Evolutionary conservation across 2,329 filamentous ascomycete species (phyloP).

Genomic region (Calonectria crousiana): DNA sequence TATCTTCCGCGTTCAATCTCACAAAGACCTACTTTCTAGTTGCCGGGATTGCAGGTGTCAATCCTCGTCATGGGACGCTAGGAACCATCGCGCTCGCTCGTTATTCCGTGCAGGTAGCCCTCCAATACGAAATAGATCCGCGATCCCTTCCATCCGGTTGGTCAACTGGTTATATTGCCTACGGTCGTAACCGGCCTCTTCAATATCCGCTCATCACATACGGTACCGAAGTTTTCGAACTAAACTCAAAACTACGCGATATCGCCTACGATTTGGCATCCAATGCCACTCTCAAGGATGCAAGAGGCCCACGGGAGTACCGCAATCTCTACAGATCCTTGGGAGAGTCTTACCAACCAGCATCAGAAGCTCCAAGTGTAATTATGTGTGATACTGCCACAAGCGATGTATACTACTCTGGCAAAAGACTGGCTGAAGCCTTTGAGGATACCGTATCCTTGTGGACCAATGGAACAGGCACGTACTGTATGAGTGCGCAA

Average conservation of each 20-base stretch:
- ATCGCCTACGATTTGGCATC: conserved; percentile 64
- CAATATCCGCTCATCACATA: conserved; percentile 71
- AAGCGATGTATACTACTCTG: conserved; percentile 79
- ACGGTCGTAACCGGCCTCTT: conserved; percentile 66
- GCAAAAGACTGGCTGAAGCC: conserved; percentile 68
- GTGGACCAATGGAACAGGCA: conserved; percentile 75
- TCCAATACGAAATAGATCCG: conserved; percentile 81
- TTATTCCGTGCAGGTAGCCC: conserved; percentile 79
- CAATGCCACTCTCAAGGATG: conserved; percentile 66
- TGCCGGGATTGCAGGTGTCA: conserved; percentile 80
- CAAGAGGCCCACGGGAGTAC: conserved; percentile 61
- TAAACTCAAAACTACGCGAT: conserved; percentile 70
- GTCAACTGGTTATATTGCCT: conserved; percentile 76
- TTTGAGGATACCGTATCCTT: conserved; percentile 74
- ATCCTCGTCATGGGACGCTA: conserved; percentile 74
- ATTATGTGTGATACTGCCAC: conserved; percentile 76
- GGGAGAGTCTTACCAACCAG: conserved; percentile 55
- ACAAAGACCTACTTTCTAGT: conserved; percentile 77
- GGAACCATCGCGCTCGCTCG: conserved; percentile 75
- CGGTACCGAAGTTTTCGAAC: conserved; percentile 78
- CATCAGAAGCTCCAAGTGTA: conserved; percentile 63
- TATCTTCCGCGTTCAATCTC: conserved; percentile 73
- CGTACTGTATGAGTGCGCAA: conserved; percentile 79
- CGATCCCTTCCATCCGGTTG: conserved; percentile 76
- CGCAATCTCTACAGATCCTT: conserved; percentile 63